Percentiles rank a stretch among this genome's conserved stretches.
Evolutionary conservation across 441 rosid species (phyloP).

Genomic region (Arabidopsis lyrata): DNA sequence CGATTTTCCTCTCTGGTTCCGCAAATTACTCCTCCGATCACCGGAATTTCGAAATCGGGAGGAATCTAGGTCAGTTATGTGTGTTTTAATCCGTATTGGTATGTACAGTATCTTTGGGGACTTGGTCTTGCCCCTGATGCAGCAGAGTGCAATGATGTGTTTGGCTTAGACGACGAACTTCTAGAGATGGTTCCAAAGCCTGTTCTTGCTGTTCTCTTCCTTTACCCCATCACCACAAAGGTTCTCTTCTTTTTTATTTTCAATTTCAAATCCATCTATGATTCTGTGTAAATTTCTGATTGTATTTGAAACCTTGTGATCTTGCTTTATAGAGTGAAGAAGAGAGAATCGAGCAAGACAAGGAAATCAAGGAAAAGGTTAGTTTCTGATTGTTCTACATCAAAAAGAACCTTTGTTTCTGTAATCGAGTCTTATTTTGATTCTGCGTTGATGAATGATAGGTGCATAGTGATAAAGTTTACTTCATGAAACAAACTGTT

Average conservation of each 20-base stretch:
- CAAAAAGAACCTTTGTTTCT: neutral
- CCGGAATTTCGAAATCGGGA: slow-evolving; percentile 1
- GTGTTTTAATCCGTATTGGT: neutral
- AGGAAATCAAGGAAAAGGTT: slow-evolving; percentile 62
- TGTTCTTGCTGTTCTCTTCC: slow-evolving; percentile 89
- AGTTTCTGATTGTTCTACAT: slow-evolving; percentile 23
- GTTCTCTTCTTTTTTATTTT: slow-evolving; percentile 41
- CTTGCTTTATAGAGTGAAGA: slow-evolving; percentile 66
- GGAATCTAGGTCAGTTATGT: neutral
- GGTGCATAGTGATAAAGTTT: slow-evolving; percentile 72
- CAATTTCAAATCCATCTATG: neutral
- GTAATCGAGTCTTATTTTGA: slow-evolving; percentile 10
- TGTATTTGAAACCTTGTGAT: neutral
- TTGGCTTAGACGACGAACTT: slow-evolving; percentile 87
- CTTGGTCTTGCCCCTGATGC: slow-evolving; percentile 71
- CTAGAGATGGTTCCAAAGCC: slow-evolving; percentile 89
- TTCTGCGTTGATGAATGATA: slow-evolving; percentile 39
- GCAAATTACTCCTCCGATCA: slow-evolving; percentile 19
- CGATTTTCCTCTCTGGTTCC: neutral
- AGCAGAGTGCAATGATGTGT: slow-evolving; percentile 89
- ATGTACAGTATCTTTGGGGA: slow-evolving; percentile 82
- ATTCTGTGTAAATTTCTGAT: neutral
- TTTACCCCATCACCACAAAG: slow-evolving; percentile 79
- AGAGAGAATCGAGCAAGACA: slow-evolving; percentile 75
- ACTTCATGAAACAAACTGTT: slow-evolving; percentile 94